Base-by-base conservation (phyloP, 2,329 filamentous ascomycete species). In the Aspergillus pseudoterreus region DNA sequence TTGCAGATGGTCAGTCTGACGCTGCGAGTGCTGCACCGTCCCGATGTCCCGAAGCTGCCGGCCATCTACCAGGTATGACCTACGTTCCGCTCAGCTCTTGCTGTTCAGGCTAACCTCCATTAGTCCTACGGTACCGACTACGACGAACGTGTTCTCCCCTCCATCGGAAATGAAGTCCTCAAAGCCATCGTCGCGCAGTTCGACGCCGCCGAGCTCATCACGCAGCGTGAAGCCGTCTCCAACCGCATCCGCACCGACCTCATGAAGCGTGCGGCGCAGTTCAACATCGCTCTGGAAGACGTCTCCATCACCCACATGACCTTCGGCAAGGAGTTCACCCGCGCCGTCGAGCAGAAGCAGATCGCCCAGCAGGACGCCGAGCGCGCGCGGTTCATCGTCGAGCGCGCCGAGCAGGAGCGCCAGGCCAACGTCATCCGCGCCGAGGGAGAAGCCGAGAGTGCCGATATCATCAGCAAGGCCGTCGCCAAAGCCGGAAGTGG, bases 231-330 rank as follows among this genome's bases (percentile, higher is more conserved):
- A 78, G 90, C 92, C 59, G 94, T 99, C 65, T 92, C 87, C 59
- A 87, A 96, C 75, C 88, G 92, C 66, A 99, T 99, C 80, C 91
- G 90, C 55, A 82, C 82, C 63, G 94, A 99, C 72, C 85, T 99
- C 45, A 86, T 94, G 69, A 91, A 88, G 78, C 92, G 94, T 66
- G 94, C 94, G 44, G 79, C 86, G 67, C 94, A 99, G 75, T 99
- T 99, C 85, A 96, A 99, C 81, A 99, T 99, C 69, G 90, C 91
- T 24, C 89, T 99, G 49, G 94, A 99, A 77, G 94, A 99, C 69
- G 94, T 99, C 54, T 95, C 90, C 69, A 99, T 99, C 75, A 99
- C 94, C 56, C 94, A 99, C 82, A 99, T 99, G 94, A 99, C 94
- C 48, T 99, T 99, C 71, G 94, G 94, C 63, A 92, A 92, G 75